Base-by-base conservation (phyloP, 768 basidiomycete genomes). In the Termitomyces sp. region DNA sequence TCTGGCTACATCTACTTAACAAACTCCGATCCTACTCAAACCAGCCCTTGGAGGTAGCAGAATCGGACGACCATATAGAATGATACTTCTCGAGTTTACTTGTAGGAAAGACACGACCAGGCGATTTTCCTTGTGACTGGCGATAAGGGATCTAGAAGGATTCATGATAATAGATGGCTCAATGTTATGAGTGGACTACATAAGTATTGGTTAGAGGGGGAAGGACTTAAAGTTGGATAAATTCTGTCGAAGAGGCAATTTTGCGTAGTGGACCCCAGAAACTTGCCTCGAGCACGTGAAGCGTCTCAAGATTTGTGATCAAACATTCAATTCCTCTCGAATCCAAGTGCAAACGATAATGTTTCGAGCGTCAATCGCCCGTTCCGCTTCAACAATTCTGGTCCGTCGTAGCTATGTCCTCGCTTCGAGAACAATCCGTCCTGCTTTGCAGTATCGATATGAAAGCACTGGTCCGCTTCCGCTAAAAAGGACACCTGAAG, bases 321-420 rank as follows among this genome's bases (percentile, higher is more conserved):
- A 17, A 6, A 40, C 17, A n/a, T 40, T 5, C 14, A 30, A 40
- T 51, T 51, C 21, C 30, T 23, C 11, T 17, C 14, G 15, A 33
- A 33, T 33, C 53, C 8, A 23, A 14, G 30, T 37, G 26, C 26
- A 35, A 23, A 52, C 48, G 38, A 52, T 33, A 53, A 74, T 73
- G 71, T 61, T 71, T 50, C 66, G 71, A 57, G 61, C 60, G n/a
- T 56, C 65, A 26, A 33, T 69, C 46, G 60, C 63, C 30, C 66
- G 69, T 52, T 60, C 65, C 9, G 55, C 65, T 3, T 61, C 67
- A 45, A 54, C 59, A 19, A 49, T 60, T 23, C 64, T 46, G 62
- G 63, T 54, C 60, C 64, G 49, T 41, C 61, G 41, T 35, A 55
- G 44, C 23, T 45, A 28, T 44, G 12, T 59, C 11, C 41, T 54